phyloP scores from a whole-genome alignment of 2,329 filamentous ascomycete genomes.

The Plenodomus lindquistii region DNA sequence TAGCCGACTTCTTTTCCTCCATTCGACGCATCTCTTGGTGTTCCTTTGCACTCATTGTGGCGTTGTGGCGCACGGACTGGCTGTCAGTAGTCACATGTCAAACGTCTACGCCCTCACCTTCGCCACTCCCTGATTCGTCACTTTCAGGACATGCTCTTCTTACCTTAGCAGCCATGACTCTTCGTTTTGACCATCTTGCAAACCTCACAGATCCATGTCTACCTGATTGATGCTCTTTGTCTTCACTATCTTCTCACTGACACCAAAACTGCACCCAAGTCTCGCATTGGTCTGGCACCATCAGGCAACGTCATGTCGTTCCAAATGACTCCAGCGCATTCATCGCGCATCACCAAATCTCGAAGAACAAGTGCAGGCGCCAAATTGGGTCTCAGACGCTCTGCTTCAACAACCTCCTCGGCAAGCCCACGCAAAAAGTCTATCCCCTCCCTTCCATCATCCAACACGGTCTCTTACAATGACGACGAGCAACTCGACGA shows the following conservation, averaged over 20 bases:
- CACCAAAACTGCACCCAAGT: too few species aligned
- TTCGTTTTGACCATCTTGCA: background rate
- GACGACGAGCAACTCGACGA: slow-evolving; percentile 60
- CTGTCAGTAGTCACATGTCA: background rate
- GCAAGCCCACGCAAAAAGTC: slow-evolving; percentile 42
- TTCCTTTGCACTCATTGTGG: too few species aligned
- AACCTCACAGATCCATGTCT: background rate
- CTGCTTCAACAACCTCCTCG: slow-evolving; percentile 44
- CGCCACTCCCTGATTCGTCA: slow-evolving; percentile 29
- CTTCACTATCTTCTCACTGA: background rate
- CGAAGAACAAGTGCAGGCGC: slow-evolving; percentile 27
- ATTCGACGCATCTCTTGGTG: too few species aligned
- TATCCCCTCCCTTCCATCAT: slow-evolving; percentile 16
- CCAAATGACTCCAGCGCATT: slow-evolving; percentile 35
- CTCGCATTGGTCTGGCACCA: background rate
- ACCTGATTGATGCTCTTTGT: slow-evolving; percentile 7
- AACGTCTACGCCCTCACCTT: slow-evolving; percentile 1
- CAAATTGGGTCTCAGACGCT: slow-evolving; percentile 33
- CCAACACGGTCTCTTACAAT: slow-evolving; percentile 28
- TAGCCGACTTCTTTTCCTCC: too few species aligned
- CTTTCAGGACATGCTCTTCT: slow-evolving; percentile 17
- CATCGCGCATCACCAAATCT: slow-evolving; percentile 36
- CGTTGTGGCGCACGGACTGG: slow-evolving; percentile 18
- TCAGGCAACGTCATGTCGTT: slow-evolving; percentile 24
- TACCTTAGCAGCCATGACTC: background rate